These are phyloP conservation scores for Zymoseptoria ardabiliae DNA, from an alignment of 2,329 filamentous ascomycete species.

Conservation along the genomic window DNA sequence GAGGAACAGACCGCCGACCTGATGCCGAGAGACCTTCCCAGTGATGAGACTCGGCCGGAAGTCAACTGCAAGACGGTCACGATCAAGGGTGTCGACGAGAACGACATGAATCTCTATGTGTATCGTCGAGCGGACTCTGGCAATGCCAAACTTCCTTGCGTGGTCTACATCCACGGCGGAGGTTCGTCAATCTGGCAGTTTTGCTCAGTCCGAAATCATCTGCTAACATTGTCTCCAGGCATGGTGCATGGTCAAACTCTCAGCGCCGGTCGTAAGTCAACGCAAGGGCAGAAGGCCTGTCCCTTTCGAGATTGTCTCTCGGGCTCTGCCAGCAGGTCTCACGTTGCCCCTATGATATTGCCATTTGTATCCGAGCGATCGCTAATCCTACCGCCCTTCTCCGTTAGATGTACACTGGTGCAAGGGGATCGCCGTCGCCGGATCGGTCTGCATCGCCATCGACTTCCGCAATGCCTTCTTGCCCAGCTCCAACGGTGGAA, in stretches of 20 bases:
- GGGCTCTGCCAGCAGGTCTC: no score
- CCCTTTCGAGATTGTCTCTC: no score
- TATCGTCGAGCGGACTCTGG: conserved; percentile 9
- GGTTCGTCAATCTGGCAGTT: background rate
- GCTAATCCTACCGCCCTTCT: no score
- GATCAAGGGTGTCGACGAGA: conserved; percentile 19
- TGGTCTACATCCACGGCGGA: conserved; percentile 27
- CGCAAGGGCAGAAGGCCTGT: no score
- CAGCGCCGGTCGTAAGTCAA: conserved; percentile 11
- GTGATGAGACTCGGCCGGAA: conserved; percentile 12
- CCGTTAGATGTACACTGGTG: conserved; percentile 18
- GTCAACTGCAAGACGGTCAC: conserved; percentile 7
- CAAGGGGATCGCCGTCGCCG: conserved; percentile 19
- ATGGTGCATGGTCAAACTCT: conserved; percentile 20
- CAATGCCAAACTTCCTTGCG: conserved; percentile 14
- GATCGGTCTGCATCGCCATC: conserved; percentile 21
- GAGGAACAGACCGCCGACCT: background rate
- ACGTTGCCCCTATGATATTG: no score
- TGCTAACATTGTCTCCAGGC: background rate
- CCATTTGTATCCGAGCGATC: no score
- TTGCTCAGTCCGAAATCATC: background rate
- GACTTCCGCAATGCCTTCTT: conserved; percentile 29
- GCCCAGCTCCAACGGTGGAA: background rate
- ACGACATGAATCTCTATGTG: conserved; percentile 19
- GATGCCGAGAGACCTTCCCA: conserved; percentile 54